A percentile compares a stretch with the other conserved stretches of the same genome.
phyloP scores from a whole-genome alignment of 2,329 filamentous ascomycete genomes.

The Phaeosphaeria sp. region DNA sequence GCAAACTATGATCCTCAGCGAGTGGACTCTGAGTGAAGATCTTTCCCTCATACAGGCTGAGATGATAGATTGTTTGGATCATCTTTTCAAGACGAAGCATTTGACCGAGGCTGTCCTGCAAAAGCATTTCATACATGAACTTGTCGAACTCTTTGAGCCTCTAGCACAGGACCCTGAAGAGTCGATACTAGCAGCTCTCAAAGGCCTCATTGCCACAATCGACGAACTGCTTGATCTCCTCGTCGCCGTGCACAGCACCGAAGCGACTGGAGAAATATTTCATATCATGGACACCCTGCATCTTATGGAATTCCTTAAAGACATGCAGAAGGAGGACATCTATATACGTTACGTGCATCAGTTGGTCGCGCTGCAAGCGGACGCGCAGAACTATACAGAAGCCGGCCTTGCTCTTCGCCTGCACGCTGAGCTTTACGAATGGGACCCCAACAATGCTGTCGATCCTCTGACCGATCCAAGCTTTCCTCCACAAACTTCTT shows the following conservation, averaged over 20 bases:
- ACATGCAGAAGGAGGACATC: constrained; percentile 97
- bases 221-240: constrained; percentile 91
- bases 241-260: constrained; percentile 84
- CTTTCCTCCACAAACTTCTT: constrained; percentile 84
- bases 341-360: constrained; percentile 97
- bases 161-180: constrained; percentile 72
- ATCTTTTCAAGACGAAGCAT: constrained; percentile 86
- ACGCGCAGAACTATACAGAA: constrained; percentile 80
- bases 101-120: constrained; percentile 88
- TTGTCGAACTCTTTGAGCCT: constrained; percentile 79
- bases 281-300: constrained; percentile 87
- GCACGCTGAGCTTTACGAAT: constrained; percentile 91
- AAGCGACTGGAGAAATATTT: constrained; percentile 74
- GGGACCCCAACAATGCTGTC: constrained; percentile 76
- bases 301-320: constrained; percentile 93
- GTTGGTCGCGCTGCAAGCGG: constrained; percentile 77
- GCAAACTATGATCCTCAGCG: constrained; percentile 97
- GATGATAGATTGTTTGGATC: constrained; percentile 92
- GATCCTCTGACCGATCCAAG: constrained; percentile 72
- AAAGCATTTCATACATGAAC: constrained; percentile 88
- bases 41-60: constrained; percentile 90
- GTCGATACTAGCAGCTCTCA: constrained; percentile 75
- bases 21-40: constrained; percentile 96
- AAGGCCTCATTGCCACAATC: constrained; percentile 80
- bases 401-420: constrained; percentile 87